Base-by-base conservation (phyloP, 495 filamentous ascomycete genomes). In the Neurospora sp. region DNA sequence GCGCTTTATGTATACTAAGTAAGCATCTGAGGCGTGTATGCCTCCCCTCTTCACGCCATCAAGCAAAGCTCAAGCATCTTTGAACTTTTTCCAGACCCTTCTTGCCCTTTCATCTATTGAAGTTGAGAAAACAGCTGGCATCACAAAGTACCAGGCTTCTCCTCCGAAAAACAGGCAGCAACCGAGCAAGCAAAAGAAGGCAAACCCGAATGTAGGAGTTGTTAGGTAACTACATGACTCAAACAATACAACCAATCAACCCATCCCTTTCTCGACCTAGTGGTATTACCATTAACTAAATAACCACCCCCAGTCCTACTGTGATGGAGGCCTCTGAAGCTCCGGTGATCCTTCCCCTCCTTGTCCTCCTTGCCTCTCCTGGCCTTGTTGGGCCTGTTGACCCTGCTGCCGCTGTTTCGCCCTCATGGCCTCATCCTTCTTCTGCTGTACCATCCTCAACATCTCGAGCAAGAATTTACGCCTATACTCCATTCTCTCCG, bases 391-490 rank as follows among this genome's bases (percentile, higher is more conserved):
- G 22, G 53, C 12, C 53, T 27, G 27, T 61, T 65, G 53, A 65
- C 53, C 27, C 27, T 31, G 22, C 27, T 65, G 53, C 14, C 53
- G 14, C 53, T 31, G 22, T 27, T 35, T 65, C 12, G 53, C 53
- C 53, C 14, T 35, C 22, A 65, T 70, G 65, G 4, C 31, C 37
- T 12, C 41, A 47, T 39, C 47, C 37, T 40, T 38, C 69, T 40
- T 39, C 71, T 27, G 53, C 27, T 45, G 31, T 14, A 75, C 38
- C 20, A 22, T 16, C 72, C 72, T 71, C 71, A 76, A 68, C 71
- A 72, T 74, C 61, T 39, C 61, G 59, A n/a, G 14, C 69, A 75
- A 42, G 44, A 73, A 73, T 44, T 59, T 16, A 20, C 53, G n/a
- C 40, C 20, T 39, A 31, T 35, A 35, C 41, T 35, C 53, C 53